These are phyloP conservation scores for Chlorella sp. DNA, from an alignment of 139 green algal species.

Conservation along the genomic window DNA sequence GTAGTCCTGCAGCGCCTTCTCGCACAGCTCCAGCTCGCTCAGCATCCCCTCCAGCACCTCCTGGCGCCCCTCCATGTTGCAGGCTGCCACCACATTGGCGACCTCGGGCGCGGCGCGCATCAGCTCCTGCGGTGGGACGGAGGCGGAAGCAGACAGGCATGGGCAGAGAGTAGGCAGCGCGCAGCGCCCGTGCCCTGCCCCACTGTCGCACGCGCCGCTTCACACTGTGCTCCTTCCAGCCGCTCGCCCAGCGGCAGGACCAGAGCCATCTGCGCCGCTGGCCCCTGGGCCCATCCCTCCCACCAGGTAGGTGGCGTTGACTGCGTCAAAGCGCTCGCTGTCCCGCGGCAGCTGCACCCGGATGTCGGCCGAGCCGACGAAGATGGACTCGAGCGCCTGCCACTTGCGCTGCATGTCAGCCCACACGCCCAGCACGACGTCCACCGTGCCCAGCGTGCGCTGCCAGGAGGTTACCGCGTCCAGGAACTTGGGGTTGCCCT, in stretches of 20 bases:
- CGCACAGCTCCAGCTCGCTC: slow-evolving; percentile 86
- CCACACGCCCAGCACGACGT: slow-evolving; percentile 81
- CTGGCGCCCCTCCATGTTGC: slow-evolving; percentile 84
- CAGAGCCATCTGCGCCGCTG: no score
- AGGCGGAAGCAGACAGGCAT: no score
- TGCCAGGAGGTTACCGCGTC: slow-evolving; percentile 87
- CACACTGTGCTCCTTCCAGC: no score
- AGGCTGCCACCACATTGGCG: slow-evolving; percentile 87
- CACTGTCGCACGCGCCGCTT: no score
- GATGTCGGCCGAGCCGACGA: slow-evolving; percentile 87
- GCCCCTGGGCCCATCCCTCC: slow-evolving; percentile 30
- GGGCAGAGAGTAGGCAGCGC: no score
- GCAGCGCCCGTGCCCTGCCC: no score
- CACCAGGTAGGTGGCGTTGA: slow-evolving; percentile 87
- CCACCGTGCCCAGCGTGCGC: slow-evolving; percentile 83
- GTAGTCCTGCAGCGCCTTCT: slow-evolving; percentile 94
- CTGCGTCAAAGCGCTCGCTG: slow-evolving; percentile 80
- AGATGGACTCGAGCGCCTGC: slow-evolving; percentile 90
- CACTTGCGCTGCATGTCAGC: slow-evolving; percentile 90
- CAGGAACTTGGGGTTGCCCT: slow-evolving; percentile 88
- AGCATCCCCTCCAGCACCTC: slow-evolving; percentile 90
- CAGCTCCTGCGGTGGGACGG: slow-evolving; percentile 76
- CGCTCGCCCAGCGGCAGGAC: no score
- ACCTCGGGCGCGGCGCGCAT: slow-evolving; percentile 76
- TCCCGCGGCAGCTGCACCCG: slow-evolving; percentile 91